Percentiles rank a stretch among this genome's conserved stretches.
Conservation (phyloP, 2,329 filamentous ascomycete species). For the Dothistroma septosporum region DNA sequence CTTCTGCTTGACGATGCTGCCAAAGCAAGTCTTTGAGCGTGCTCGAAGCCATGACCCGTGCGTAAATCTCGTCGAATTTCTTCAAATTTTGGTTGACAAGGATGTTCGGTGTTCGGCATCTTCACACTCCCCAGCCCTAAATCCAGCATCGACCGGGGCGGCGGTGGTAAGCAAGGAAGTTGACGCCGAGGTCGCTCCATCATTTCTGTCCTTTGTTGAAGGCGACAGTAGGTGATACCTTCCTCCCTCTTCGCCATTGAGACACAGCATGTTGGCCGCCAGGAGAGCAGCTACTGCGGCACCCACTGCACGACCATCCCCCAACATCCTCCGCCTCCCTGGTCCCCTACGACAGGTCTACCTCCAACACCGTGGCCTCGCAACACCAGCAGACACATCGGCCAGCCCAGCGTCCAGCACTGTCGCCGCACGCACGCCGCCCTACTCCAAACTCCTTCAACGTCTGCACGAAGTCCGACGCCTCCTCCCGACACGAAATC, state of each 20-base stretch:
- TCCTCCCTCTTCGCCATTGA: slow-evolving; percentile 12
- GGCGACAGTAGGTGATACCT: not conserved
- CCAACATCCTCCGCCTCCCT: slow-evolving; percentile 17
- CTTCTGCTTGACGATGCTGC: not conserved
- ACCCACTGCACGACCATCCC: slow-evolving; percentile 10
- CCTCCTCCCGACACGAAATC: slow-evolving; percentile 58
- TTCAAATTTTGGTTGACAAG: not conserved
- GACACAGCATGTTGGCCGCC: slow-evolving; percentile 24
- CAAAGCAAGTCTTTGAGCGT: not conserved
- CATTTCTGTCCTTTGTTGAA: not conserved
- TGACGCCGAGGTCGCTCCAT: slow-evolving; percentile 7
- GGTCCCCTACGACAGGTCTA: slow-evolving; percentile 23
- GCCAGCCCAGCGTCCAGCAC: slow-evolving; percentile 24
- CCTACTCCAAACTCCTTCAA: slow-evolving; percentile 75
- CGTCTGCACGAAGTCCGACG: slow-evolving; percentile 71
- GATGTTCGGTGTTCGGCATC: not conserved
- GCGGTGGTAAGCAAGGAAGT: not conserved
- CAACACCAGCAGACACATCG: slow-evolving; percentile 27
- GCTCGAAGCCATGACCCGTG: not conserved
- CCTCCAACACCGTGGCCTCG: slow-evolving; percentile 28
- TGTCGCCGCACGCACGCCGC: slow-evolving; percentile 60
- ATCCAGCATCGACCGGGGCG: not conserved
- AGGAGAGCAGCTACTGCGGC: slow-evolving; percentile 21
- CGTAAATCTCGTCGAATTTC: not conserved
- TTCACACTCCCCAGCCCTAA: not conserved